phyloP scores from a whole-genome alignment of 352 stramenopile species.

The Phytophthora aleatoria region DNA sequence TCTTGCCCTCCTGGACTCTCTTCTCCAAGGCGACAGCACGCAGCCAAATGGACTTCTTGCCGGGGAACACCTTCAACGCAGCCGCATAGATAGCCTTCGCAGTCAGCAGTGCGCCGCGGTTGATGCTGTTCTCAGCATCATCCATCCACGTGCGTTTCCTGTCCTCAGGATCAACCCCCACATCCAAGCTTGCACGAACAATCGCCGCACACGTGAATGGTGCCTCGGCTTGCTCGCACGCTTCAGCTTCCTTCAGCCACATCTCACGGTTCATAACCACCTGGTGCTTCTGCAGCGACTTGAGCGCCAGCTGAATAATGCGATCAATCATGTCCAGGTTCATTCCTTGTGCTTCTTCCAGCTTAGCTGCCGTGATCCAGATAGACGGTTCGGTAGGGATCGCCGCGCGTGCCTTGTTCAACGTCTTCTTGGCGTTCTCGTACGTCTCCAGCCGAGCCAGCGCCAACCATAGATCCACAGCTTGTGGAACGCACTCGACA shows the following conservation, averaged over 20 bases:
- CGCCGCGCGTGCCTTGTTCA: slow-evolving; percentile 95
- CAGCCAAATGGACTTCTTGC: slow-evolving; percentile 96
- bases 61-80: slow-evolving; percentile 87
- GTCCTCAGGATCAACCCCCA: slow-evolving; percentile 97
- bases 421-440: slow-evolving; percentile 96
- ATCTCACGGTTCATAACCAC: slow-evolving; percentile 94
- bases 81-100: slow-evolving; percentile 95
- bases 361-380: slow-evolving; percentile 98
- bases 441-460: slow-evolving; percentile 98
- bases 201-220: slow-evolving; percentile 95
- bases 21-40: slow-evolving; percentile 97
- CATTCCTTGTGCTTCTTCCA: slow-evolving; percentile 98
- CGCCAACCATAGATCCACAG: slow-evolving; percentile 98
- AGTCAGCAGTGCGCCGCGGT: slow-evolving; percentile 86
- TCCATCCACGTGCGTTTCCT: slow-evolving; percentile 97
- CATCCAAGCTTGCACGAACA: slow-evolving; percentile 91
- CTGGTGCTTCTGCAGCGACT: slow-evolving; percentile 90
- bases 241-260: slow-evolving; percentile 97
- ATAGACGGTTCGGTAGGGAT: slow-evolving; percentile 97
- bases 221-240: slow-evolving; percentile 90
- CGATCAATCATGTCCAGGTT: slow-evolving; percentile 83
- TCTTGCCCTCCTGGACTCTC: slow-evolving; percentile 86
- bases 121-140: slow-evolving; percentile 94
- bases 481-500: slow-evolving; percentile 98
- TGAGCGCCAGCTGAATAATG: slow-evolving; percentile 83